Conservation (phyloP, 2,329 filamentous ascomycete species). For the Monascus ruber region DNA sequence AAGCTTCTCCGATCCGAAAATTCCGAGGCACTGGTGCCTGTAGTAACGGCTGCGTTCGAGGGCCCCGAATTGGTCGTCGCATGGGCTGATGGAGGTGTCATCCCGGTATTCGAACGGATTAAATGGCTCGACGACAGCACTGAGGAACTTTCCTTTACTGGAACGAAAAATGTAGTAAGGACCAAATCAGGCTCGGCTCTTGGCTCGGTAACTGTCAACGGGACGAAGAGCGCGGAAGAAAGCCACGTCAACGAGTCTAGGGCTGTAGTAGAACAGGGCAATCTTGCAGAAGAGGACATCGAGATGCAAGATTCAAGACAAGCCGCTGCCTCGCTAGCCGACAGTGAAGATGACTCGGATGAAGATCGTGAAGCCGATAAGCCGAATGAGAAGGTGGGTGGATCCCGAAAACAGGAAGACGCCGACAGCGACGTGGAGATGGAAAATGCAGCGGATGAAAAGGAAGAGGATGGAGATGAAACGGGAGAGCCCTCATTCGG, state of each 20-base stretch:
- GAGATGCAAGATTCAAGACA: conserved; percentile 22
- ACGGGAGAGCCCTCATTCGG: conserved; percentile 63
- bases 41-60: conserved; percentile 35
- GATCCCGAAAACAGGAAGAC: conserved; percentile 7
- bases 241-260: conserved; percentile 47
- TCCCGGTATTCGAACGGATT: conserved; percentile 39
- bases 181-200: conserved; percentile 33
- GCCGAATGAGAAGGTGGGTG: conserved; percentile 4
- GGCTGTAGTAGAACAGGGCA: conserved; percentile 41
- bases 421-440: conserved; percentile 16
- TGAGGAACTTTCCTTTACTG: conserved; percentile 33
- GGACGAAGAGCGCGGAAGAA: conserved; percentile 39
- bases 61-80: conserved; percentile 36
- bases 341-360: conserved; percentile 17
- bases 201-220: conserved; percentile 41
- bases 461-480: conserved; percentile 30
- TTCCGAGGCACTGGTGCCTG: conserved; percentile 27
- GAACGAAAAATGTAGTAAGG: conserved; percentile 33
- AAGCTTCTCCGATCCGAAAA: conserved; percentile 34
- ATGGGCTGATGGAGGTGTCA: conserved; percentile 40
- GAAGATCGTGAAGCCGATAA: conserved; percentile 12
- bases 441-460: conserved; percentile 20
- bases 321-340: conserved; percentile 14
- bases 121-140: conserved; percentile 35
- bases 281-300: conserved; percentile 32